Evolutionary conservation across 306 rosid species (phyloP).

Genomic region (Pyrus pyrifolia): DNA sequence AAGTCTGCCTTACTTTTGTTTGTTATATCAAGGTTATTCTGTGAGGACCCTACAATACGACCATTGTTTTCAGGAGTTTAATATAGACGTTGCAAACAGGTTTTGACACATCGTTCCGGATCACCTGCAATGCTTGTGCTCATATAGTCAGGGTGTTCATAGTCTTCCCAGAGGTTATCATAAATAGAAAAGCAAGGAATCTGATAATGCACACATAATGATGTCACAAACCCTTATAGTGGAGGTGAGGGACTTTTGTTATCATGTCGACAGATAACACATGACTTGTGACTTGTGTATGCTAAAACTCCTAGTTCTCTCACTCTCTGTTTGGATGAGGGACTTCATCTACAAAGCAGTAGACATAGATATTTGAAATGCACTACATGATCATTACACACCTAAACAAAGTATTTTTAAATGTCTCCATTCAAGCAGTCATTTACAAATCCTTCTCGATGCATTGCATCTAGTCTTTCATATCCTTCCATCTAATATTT

Average conservation of each 20-base stretch:
- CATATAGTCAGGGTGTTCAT: conserved; percentile 30
- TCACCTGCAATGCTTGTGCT: conserved; percentile 74
- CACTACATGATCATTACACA: no score
- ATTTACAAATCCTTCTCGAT: no score
- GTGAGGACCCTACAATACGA: conserved; percentile 5
- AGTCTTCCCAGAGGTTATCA: conserved; percentile 60
- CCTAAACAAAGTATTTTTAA: no score
- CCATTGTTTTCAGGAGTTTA: conserved; percentile 15
- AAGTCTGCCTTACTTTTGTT: conserved; percentile 8
- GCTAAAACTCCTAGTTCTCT: no score
- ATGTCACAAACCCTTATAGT: conserved; percentile 35
- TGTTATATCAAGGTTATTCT: conserved; percentile 9
- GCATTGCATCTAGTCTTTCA: no score
- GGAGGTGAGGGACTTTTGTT: conserved; percentile 45
- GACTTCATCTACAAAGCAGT: no score
- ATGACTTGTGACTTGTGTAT: neutral
- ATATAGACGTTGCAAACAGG: conserved; percentile 41
- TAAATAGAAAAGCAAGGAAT: conserved; percentile 79
- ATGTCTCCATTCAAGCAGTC: no score
- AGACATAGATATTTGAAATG: no score
- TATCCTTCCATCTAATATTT: no score
- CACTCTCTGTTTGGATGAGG: no score
- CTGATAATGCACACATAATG: conserved; percentile 78
- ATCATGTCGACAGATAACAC: neutral
- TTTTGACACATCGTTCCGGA: conserved; percentile 90